phyloP scores from a whole-genome alignment of 441 rosid genomes.

The Breynia disticha region DNA sequence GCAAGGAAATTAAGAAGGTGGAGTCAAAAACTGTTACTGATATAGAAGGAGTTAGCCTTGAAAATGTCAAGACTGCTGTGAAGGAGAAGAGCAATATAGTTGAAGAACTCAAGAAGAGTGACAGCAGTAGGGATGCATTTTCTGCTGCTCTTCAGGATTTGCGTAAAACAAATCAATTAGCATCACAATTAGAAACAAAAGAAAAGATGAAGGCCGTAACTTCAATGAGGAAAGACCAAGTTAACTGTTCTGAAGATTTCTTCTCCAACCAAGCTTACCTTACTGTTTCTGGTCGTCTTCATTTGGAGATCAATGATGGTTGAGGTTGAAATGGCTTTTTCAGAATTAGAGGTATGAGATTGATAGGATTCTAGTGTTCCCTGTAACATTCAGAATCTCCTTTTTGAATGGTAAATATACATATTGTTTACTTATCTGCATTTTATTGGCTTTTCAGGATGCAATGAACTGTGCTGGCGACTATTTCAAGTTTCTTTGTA shows the following conservation, averaged over 20 bases:
- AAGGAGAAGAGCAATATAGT: conserved; percentile 46
- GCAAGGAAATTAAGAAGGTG: conserved; percentile 21
- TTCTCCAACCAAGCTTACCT: conserved; percentile 46
- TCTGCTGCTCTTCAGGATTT: conserved; percentile 59
- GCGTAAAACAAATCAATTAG: conserved; percentile 55
- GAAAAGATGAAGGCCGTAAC: conserved; percentile 27
- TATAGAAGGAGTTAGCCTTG: conserved; percentile 38
- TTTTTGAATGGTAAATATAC: too few species aligned
- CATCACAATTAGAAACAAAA: conserved; percentile 49
- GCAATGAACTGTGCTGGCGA: conserved; percentile 76
- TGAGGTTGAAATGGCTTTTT: conserved; percentile 74
- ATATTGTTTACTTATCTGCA: too few species aligned
- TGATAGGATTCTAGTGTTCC: too few species aligned
- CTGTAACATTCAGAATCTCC: too few species aligned
- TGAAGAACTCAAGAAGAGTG: conserved; percentile 65
- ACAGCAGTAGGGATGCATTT: conserved; percentile 69
- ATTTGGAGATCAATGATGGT: conserved; percentile 78
- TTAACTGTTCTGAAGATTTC: conserved; percentile 37
- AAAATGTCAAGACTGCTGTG: conserved; percentile 47
- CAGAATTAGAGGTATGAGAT: conserved; percentile 57
- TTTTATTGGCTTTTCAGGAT: conserved; percentile 38
- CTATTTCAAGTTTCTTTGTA: conserved; percentile 60
- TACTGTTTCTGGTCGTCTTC: conserved; percentile 68
- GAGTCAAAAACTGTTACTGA: conserved; percentile 19
- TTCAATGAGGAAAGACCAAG: conserved; percentile 24